Base-by-base conservation (phyloP, 495 filamentous ascomycete genomes). In the Bryoglossum gracile region DNA sequence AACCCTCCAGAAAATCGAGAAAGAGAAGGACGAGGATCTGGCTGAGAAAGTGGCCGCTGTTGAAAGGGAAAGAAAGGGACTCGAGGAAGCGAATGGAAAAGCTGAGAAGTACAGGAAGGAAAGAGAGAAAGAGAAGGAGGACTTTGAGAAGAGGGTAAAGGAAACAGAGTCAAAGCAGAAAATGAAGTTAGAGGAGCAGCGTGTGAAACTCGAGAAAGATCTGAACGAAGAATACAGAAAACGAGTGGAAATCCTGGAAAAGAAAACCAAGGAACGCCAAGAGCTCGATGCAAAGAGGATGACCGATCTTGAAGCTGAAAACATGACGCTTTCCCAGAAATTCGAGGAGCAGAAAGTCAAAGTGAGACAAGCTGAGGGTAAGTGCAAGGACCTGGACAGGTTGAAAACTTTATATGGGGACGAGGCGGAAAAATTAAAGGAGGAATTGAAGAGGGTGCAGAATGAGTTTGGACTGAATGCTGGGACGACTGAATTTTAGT, bases 401-500 rank as follows among this genome's bases (percentile, higher is more conserved):
- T 30, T 34, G 11, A 55, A 43, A 37, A 30, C 35, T 14, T 46
- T 26, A 16, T 18, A 46, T 21, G 46, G 43, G 16, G 14, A 1
- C 18, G 43, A 56, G 21, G 24, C 22, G 22, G 17, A 30, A 11
- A 40, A 30, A 16, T 35, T 48, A 13, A 19, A 47, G 28, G 45
- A 6, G 23, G 28, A 36, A 43, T 38, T 56, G 24, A 40, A 56
- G 28, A 21, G 10, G 8, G 48, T 52, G 35, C 35, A 52, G 49
- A 48, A 51, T 14, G 54, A 56, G 25, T 56, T 56, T 46, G 44
- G 4, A 28, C 21, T 52, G 9, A 48, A 43, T 32, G 38, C 4
- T 33, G 13, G 33, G 16, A 16, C 48, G 43, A 4, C 16, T 3
- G 54, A 51, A 10, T 56, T 50, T 44, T 56, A 51, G 54, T 56